phyloP scores from a whole-genome alignment of 208 protist genomes.

The Acanthamoeba triangularis region DNA sequence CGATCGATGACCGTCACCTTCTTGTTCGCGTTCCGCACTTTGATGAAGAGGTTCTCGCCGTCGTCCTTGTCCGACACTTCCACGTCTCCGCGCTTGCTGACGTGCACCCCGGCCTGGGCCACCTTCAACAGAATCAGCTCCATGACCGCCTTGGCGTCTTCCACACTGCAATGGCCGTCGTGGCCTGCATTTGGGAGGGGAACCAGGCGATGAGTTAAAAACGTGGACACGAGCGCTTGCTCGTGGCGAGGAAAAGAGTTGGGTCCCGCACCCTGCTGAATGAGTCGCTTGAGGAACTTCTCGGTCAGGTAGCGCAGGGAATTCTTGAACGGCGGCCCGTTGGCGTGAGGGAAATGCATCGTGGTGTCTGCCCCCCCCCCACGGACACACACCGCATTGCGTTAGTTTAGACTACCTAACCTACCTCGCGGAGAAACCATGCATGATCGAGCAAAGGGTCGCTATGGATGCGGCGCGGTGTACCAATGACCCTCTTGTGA shows the following conservation, averaged over 20 bases:
- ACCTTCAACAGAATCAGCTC: conserved; percentile 11
- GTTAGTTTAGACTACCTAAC: no score
- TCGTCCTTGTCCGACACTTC: neutral
- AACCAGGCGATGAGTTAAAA: neutral
- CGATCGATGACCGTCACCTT: conserved; percentile 25
- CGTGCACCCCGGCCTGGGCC: neutral
- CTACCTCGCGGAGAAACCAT: neutral
- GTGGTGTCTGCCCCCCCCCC: conserved; percentile 82
- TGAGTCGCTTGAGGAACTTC: conserved; percentile 92
- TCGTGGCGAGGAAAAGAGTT: neutral
- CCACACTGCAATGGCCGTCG: conserved; percentile 7
- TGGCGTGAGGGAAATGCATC: conserved; percentile 94
- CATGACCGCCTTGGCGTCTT: conserved; percentile 41
- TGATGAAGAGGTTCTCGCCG: conserved; percentile 27
- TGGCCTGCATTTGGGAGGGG: neutral
- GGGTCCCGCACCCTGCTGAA: conserved; percentile 90
- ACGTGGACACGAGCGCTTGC: neutral
- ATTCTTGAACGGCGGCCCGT: conserved; percentile 93
- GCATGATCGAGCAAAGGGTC: neutral
- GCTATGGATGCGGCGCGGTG: neutral
- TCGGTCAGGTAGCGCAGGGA: conserved; percentile 92
- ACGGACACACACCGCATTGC: no score
- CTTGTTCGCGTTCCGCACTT: conserved; percentile 29
- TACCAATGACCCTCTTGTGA: conserved; percentile 94
- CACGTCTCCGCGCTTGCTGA: neutral